phyloP scores from a whole-genome alignment of 108 stramenopile genomes.

The Nannochloropsis salina region DNA sequence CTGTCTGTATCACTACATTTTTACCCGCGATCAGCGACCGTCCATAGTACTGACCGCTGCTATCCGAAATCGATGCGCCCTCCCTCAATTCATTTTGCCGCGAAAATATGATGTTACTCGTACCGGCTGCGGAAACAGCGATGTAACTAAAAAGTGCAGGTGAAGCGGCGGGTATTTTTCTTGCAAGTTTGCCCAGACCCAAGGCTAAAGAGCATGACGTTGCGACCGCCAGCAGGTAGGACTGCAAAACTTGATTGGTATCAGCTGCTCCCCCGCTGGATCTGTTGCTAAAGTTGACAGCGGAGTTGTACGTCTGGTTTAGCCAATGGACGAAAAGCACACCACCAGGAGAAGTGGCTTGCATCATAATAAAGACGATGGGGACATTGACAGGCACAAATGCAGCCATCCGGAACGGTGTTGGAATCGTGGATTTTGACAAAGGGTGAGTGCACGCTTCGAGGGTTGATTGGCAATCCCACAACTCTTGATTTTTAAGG shows the following conservation, averaged over 20 bases:
- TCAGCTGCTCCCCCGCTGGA: slow-evolving; percentile 17
- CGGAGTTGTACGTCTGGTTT: slow-evolving; percentile 32
- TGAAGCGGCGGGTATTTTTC: not conserved
- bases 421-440: slow-evolving; percentile 23
- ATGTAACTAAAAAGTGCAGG: not conserved
- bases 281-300: slow-evolving; percentile 26
- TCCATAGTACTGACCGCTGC: not conserved
- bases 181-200: not conserved
- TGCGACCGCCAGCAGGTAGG: not conserved
- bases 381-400: slow-evolving; percentile 32
- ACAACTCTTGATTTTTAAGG: not conserved
- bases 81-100: not conserved
- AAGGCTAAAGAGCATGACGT: not conserved
- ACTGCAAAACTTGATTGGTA: not conserved
- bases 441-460: slow-evolving; percentile 24
- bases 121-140: not conserved
- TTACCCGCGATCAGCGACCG: not conserved
- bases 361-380: slow-evolving; percentile 26
- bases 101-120: slow-evolving; percentile 20
- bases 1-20: slow-evolving; percentile 8
- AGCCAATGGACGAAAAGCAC: slow-evolving; percentile 27
- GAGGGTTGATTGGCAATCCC: slow-evolving; percentile 12
- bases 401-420: slow-evolving; percentile 25
- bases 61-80: not conserved
- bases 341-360: slow-evolving; percentile 18